These are phyloP conservation scores for Boletus reticulatus DNA, from an alignment of 768 basidiomycete genomes.

Conservation along the genomic window DNA sequence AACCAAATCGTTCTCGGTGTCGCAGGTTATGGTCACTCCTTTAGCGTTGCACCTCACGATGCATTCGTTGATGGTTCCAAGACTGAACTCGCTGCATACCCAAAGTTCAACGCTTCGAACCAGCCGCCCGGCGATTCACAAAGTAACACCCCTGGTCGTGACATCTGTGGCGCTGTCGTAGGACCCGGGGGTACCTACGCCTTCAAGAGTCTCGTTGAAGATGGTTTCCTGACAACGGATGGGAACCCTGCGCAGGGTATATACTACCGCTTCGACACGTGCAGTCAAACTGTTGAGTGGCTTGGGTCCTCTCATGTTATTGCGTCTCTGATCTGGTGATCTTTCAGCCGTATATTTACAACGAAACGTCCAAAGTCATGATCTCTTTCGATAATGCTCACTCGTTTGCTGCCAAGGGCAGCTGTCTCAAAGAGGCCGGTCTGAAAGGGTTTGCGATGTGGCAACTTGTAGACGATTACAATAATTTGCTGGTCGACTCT, in stretches of 20 bases:
- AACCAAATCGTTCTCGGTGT: conserved; percentile 75
- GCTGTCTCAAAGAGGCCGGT: conserved; percentile 49
- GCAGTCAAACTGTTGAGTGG: conserved; percentile 67
- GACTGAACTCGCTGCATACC: conserved; percentile 44
- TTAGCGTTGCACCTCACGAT: conserved; percentile 35
- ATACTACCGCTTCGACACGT: conserved; percentile 53
- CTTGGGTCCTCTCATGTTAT: not conserved
- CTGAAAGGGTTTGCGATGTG: conserved; percentile 68
- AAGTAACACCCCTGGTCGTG: conserved; percentile 45
- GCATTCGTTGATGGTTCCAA: conserved; percentile 36
- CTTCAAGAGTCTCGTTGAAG: conserved; percentile 58
- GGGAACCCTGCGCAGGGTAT: conserved; percentile 42
- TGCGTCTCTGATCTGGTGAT: not conserved
- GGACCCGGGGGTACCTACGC: conserved; percentile 53
- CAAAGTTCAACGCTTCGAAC: conserved; percentile 44
- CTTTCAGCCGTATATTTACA: conserved; percentile 63
- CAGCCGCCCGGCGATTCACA: conserved; percentile 57
- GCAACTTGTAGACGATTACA: conserved; percentile 65
- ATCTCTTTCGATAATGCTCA: conserved; percentile 62
- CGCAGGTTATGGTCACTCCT: conserved; percentile 80
- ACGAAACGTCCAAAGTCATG: conserved; percentile 51
- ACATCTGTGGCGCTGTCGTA: conserved; percentile 51
- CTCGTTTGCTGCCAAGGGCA: conserved; percentile 62
- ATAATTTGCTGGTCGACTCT: conserved; percentile 49
- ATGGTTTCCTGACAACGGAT: conserved; percentile 45